Percentiles rank a stretch among this genome's conserved stretches.
Conservation (phyloP, 2,329 filamentous ascomycete genomes). For the Penicillium decumbens region DNA sequence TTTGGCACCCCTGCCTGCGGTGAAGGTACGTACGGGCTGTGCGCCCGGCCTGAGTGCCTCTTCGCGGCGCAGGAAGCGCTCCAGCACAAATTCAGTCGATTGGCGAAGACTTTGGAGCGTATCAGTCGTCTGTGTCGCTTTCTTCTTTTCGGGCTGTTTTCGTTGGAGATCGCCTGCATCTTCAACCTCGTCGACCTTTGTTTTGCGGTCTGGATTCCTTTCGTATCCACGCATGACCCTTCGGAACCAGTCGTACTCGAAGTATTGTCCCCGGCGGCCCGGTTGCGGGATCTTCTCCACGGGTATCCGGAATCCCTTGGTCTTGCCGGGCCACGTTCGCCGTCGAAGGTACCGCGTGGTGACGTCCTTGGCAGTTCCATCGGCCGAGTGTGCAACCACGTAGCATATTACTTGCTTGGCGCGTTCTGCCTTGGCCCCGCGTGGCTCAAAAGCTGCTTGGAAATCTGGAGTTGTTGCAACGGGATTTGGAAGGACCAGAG, state of each 20-base stretch:
- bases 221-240: constrained; percentile 70
- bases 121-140: constrained; percentile 68
- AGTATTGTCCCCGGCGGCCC: constrained; percentile 69
- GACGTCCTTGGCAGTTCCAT: constrained; percentile 90
- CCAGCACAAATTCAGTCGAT: constrained; percentile 77
- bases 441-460: constrained; percentile 71
- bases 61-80: constrained; percentile 82
- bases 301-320: constrained; percentile 76
- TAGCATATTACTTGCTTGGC: constrained; percentile 88
- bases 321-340: constrained; percentile 77
- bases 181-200: constrained; percentile 72
- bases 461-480: constrained; percentile 69
- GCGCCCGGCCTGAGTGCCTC: constrained; percentile 73
- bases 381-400: constrained; percentile 72
- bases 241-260: constrained; percentile 85
- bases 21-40: constrained; percentile 68
- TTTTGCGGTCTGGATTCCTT: constrained; percentile 51
- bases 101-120: constrained; percentile 85
- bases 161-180: constrained; percentile 72
- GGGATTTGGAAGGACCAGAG: constrained; percentile 60
- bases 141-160: constrained; percentile 66
- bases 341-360: constrained; percentile 85
- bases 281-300: constrained; percentile 76
- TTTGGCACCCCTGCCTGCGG: constrained; percentile 67
- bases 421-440: constrained; percentile 76